phyloP scores from a whole-genome alignment of 2,329 filamentous ascomycete genomes.

The Trematosphaeria pertusa region DNA sequence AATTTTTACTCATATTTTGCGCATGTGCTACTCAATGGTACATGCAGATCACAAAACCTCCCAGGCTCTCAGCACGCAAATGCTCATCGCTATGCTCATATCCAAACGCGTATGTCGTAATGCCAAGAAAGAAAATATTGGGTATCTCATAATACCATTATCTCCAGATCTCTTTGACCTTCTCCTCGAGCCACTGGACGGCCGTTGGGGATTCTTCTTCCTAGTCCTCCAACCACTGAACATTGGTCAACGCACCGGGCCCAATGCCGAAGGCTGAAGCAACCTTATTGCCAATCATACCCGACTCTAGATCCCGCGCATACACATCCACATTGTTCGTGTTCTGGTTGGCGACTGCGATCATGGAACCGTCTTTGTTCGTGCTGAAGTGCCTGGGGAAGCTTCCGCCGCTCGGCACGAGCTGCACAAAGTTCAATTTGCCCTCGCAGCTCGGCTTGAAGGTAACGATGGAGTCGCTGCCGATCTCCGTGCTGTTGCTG shows the following conservation, averaged over 20 bases:
- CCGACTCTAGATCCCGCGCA: constrained; percentile 64
- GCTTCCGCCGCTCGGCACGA: constrained; percentile 68
- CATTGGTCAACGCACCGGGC: constrained; percentile 33
- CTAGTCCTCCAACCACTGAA: constrained; percentile 8
- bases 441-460: constrained; percentile 54
- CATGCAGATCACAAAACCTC: no score
- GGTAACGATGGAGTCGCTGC: constrained; percentile 67
- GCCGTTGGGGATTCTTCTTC: no score
- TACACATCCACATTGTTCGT: constrained; percentile 68
- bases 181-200: no score
- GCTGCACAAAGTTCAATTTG: constrained; percentile 61
- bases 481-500: constrained; percentile 41
- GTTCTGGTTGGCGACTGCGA: constrained; percentile 71
- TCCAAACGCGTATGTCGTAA: no score
- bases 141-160: no score
- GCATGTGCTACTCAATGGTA: no score
- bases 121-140: no score
- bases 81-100: no score
- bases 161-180: no score
- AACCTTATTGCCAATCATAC: constrained; percentile 62
- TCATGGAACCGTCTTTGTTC: constrained; percentile 67
- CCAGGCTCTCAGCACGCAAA: no score
- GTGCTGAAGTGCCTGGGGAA: constrained; percentile 73
- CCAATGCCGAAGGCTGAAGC: constrained; percentile 32
- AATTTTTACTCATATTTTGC: no score